Percentiles rank a stretch among this genome's conserved stretches.
phyloP scores from a whole-genome alignment of 495 filamentous ascomycete species.

The Glutinoglossum americanum region DNA sequence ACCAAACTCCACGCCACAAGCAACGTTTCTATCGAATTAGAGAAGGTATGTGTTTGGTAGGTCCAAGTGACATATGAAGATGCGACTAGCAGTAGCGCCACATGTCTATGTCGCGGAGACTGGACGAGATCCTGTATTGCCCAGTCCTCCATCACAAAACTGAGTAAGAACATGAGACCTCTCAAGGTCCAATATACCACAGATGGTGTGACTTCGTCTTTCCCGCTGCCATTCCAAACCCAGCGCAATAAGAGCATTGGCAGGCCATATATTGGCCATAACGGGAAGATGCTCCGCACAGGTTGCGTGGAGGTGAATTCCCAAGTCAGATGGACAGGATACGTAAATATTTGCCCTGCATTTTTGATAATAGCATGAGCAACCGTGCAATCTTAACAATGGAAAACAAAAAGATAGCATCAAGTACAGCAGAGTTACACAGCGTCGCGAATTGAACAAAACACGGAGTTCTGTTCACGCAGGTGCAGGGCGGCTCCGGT shows the following conservation, averaged over 20 bases:
- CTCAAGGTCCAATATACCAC: conserved; percentile 76
- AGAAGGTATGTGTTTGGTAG: conserved; percentile 96
- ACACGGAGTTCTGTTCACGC: not conserved
- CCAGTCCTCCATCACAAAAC: conserved; percentile 95
- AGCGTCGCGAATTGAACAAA: not conserved
- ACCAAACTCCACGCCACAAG: conserved; percentile 81
- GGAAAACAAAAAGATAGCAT: not conserved
- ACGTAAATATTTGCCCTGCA: conserved; percentile 70
- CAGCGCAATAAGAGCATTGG: conserved; percentile 80
- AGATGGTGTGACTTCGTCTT: conserved; percentile 33
- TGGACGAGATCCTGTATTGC: conserved; percentile 77
- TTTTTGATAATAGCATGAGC: not conserved
- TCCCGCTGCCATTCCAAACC: conserved; percentile 48
- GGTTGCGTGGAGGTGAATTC: conserved; percentile 75
- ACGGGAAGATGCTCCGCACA: conserved; percentile 82
- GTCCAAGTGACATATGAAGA: conserved; percentile 99
- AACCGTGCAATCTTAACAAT: not conserved
- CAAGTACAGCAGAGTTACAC: not conserved
- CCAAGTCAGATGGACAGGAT: conserved; percentile 73
- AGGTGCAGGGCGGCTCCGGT: not conserved
- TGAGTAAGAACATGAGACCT: conserved; percentile 72
- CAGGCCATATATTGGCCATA: conserved; percentile 84
- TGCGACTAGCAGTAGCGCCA: conserved; percentile 59
- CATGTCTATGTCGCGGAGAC: conserved; percentile 44
- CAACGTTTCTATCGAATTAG: conserved; percentile 88